Base-by-base conservation (phyloP, 139 green algal species). In the Chlamydomonas eustigma region DNA sequence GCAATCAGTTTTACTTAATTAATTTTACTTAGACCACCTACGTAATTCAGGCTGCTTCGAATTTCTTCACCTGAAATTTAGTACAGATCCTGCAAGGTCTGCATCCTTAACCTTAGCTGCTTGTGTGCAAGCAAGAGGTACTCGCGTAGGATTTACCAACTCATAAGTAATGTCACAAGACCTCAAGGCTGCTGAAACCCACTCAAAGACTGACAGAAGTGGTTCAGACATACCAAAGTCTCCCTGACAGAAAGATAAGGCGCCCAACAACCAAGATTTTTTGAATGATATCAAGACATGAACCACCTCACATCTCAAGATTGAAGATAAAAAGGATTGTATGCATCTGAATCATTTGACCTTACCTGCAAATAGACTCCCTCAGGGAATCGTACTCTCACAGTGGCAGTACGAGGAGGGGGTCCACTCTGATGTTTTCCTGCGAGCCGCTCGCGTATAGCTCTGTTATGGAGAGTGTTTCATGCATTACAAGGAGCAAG, bases 361-460 rank as follows among this genome's bases (percentile, higher is more conserved):
- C 51, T 28, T 50, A 81, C 85, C 78, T 90, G 83, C 63, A 94
- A 58, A 32, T 83, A 80, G 1, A 93, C 79, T 3, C 88, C 90
- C 75, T 94, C 90, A 25, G 90, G 90, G 50, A 93, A 86, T 4
- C 87, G 76, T 3, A 93, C 81, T 0, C 82, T 73, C 5, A 94
- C 68, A 0, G 64, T 75, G 8, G 84, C 85, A n/a, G 70, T 39
- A 5, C 68, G 66, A 18, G 73, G 52, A 0, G 64, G n/a, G n/a
- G n/a, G n/a, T n/a, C n/a, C n/a, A n/a, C n/a, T n/a, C n/a, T n/a
- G n/a, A n/a, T n/a, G n/a, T 30, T 35, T 18, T 1, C n/a, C 2
- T 22, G 34, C 64, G n/a, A 37, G 32, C 64, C 64, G 64, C 64
- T 39, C n/a, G 2, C 37, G 64, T 39, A 12, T 18, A 25, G 32